Evolutionary conservation across 352 stramenopile species (phyloP), one percentile per base, ranked within the genome.

Genomic region (Globisporangium cederbergense): DNA sequence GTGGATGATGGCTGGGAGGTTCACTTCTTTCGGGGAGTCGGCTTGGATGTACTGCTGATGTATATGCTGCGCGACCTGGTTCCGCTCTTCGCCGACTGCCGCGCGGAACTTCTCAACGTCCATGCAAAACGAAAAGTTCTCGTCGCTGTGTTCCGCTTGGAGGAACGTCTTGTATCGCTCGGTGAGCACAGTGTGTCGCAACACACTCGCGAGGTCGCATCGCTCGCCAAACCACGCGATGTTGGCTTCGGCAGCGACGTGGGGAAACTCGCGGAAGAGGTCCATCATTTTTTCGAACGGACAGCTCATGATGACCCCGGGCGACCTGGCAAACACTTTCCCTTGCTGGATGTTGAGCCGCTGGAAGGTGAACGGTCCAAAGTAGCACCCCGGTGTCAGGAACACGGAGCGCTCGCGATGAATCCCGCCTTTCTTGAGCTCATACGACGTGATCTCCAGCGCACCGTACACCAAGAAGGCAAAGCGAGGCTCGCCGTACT

Each of bases 61-160:
- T 32, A 92, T 89, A 47, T 81, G 68, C 5, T 64, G 64, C 0
- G 81, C 72, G 25, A 81, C 58, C 28, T 66, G 36, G 2, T 71
- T 70, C 32, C 77, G 75, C 22, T 76, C 72, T 13, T 71, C 62
- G 7, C 70, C 62, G 30, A 64, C 40, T 0, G 70, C 52, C 0
- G 58, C 38, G 9, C 80, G 77, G 38, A 83, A 91, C 49, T 73
- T 76, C 36, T 90, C 77, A 13, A 93, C 74, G 40, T 89, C 79
- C 28, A 88, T 65, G 50, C 83, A 89, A 52, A 93, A 93, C 25
- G 78, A 70, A 46, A 87, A 90, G 60, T 93, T 93, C 52, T 93
- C 84, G 43, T 91, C 84, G 14, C 82, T 91, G 53, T 91, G 83
- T 57, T 93, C 84, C 4, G 82, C 74, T 57, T 86, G 74, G 0